These are phyloP conservation scores for Stachybotrys echinatus DNA, from an alignment of 2,329 filamentous ascomycete genomes.

Conservation along the genomic window DNA sequence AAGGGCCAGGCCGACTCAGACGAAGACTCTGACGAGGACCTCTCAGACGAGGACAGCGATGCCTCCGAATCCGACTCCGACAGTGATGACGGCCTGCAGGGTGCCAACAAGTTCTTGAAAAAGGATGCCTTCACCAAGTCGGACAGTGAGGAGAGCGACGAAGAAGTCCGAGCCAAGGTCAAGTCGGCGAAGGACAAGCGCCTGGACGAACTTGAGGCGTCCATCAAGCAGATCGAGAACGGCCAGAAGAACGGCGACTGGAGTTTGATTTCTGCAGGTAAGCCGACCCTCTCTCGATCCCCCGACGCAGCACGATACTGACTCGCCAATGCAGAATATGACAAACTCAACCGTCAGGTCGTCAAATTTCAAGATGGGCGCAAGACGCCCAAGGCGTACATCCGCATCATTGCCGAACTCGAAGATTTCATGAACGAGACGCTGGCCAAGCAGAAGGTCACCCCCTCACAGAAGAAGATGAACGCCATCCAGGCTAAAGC, in stretches of 20 bases:
- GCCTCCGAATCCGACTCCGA: slow-evolving; percentile 26
- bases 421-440: slow-evolving; percentile 94
- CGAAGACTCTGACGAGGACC: slow-evolving; percentile 25
- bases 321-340: slow-evolving; percentile 68
- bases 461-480: slow-evolving; percentile 98
- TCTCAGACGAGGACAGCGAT: slow-evolving; percentile 3
- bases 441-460: slow-evolving; percentile 91
- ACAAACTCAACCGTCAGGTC: slow-evolving; percentile 87
- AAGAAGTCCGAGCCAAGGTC: slow-evolving; percentile 78
- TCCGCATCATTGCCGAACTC: slow-evolving; percentile 87
- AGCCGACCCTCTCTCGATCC: slow-evolving; percentile 20
- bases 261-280: slow-evolving; percentile 86
- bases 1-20: slow-evolving; percentile 27
- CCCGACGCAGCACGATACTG: neutral
- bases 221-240: slow-evolving; percentile 89
- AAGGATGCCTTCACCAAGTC: slow-evolving; percentile 51
- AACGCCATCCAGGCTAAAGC: slow-evolving; percentile 92
- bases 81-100: slow-evolving; percentile 57
- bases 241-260: slow-evolving; percentile 97
- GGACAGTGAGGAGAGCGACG: slow-evolving; percentile 81
- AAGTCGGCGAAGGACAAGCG: slow-evolving; percentile 99
- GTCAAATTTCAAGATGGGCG: slow-evolving; percentile 71
- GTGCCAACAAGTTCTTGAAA: slow-evolving; percentile 79
- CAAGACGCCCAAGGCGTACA: slow-evolving; percentile 82
- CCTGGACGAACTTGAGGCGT: slow-evolving; percentile 85